phyloP scores from a whole-genome alignment of 2,329 filamentous ascomycete genomes.

The Aspergillus terreus region DNA sequence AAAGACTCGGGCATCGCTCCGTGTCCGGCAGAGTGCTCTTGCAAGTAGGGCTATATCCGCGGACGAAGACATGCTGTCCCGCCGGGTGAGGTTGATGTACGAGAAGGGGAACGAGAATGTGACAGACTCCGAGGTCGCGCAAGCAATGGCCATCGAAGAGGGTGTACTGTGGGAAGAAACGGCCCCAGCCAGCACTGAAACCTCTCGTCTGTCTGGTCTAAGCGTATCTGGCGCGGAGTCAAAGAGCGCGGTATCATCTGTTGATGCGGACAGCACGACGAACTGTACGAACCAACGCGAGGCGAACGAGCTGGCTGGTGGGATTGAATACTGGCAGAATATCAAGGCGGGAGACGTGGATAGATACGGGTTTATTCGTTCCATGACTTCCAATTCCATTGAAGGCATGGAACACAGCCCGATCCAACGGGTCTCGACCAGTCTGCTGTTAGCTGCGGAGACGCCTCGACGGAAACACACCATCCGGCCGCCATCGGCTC shows the following conservation, averaged over 20 bases:
- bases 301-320: constrained; percentile 57
- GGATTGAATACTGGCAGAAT: constrained; percentile 63
- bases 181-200: constrained; percentile 25
- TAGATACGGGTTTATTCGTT: constrained; percentile 61
- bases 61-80: constrained; percentile 61
- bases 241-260: constrained; percentile 23
- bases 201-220: constrained; percentile 22
- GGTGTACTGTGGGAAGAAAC: constrained; percentile 40
- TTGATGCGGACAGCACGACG: constrained; percentile 27
- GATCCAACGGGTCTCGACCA: constrained; percentile 59
- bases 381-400: constrained; percentile 22
- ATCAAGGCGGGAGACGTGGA: constrained; percentile 58
- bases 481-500: constrained; percentile 48
- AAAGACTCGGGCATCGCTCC: constrained; percentile 35
- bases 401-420: constrained; percentile 35
- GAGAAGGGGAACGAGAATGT: constrained; percentile 57
- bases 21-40: constrained; percentile 33
- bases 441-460: constrained; percentile 54
- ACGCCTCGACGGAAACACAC: constrained; percentile 53
- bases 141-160: constrained; percentile 35
- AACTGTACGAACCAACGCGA: constrained; percentile 41
- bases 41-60: constrained; percentile 55
- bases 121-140: constrained; percentile 37
- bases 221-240: constrained; percentile 26
- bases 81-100: constrained; percentile 62